Percentiles rank a stretch among this genome's conserved stretches.
Evolutionary conservation across 371 early-diverging fungal genomes (phyloP).

Genomic region (Apophysomyces variabilis): DNA sequence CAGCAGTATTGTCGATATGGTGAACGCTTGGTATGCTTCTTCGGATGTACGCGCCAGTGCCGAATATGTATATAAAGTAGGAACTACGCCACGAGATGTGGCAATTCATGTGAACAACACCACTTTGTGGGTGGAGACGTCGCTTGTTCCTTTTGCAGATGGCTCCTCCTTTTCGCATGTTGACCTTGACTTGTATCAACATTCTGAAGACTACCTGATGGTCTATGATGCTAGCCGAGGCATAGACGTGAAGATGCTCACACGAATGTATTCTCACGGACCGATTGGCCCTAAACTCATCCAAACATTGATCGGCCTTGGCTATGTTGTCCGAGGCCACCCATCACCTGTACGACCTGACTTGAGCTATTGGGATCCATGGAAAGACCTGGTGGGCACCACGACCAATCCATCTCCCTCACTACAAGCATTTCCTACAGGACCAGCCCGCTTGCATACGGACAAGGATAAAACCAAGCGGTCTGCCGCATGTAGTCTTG

Average conservation of each 20-base stretch:
- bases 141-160: slow-evolving; percentile 33
- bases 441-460: slow-evolving; percentile 27
- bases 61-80: slow-evolving; percentile 21
- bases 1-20: slow-evolving; percentile 33
- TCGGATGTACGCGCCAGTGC: slow-evolving; percentile 19
- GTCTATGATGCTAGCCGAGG: slow-evolving; percentile 35
- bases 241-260: slow-evolving; percentile 14
- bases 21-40: slow-evolving; percentile 36
- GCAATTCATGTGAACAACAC: slow-evolving; percentile 11
- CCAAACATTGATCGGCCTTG: slow-evolving; percentile 39
- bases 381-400: slow-evolving; percentile 30
- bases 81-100: slow-evolving; percentile 21
- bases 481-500: not conserved
- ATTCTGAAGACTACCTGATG: slow-evolving; percentile 47
- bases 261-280: slow-evolving; percentile 24
- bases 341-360: slow-evolving; percentile 21
- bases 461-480: not conserved
- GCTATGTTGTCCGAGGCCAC: slow-evolving; percentile 35
- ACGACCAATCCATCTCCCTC: slow-evolving; percentile 35
- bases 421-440: slow-evolving; percentile 22
- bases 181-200: slow-evolving; percentile 29
- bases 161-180: slow-evolving; percentile 53
- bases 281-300: slow-evolving; percentile 52
- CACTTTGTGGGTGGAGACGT: slow-evolving; percentile 37
- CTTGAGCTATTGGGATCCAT: slow-evolving; percentile 36